Conservation (phyloP, 2,329 filamentous ascomycete genomes). For the Pseudogymnoascus verrucosus region DNA sequence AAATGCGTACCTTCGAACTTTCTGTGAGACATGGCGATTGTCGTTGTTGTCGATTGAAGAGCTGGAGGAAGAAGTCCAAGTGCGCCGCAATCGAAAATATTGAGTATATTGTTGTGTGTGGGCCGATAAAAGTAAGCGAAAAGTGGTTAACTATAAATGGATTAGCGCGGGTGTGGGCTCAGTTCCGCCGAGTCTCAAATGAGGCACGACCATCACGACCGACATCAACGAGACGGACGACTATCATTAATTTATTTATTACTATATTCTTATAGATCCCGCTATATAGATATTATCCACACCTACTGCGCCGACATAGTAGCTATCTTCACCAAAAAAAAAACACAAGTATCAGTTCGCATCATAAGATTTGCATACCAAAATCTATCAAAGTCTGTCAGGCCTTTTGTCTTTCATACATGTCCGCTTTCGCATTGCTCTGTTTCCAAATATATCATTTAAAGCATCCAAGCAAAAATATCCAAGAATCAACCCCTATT, state of each 20-base stretch:
- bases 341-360: background rate
- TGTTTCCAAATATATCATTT: background rate
- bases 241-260: background rate
- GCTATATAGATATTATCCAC: too few species aligned
- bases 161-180: background rate
- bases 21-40: conserved; percentile 13
- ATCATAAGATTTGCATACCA: background rate
- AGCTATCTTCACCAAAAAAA: background rate
- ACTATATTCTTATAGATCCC: background rate
- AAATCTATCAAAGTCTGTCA: background rate
- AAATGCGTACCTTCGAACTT: conserved; percentile 23
- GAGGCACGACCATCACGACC: background rate
- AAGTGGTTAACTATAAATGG: background rate
- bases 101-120: conserved; percentile 9
- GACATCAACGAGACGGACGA: background rate
- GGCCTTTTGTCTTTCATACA: background rate
- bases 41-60: conserved; percentile 9
- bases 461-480: background rate
- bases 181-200: background rate
- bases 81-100: conserved; percentile 10
- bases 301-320: background rate
- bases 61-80: conserved; percentile 8
- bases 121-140: conserved; percentile 9
- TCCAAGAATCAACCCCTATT: background rate
- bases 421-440: background rate